Evolutionary conservation across 2,329 filamentous ascomycete genomes (phyloP).

Genomic region (Ascocoryne sarcoides): DNA sequence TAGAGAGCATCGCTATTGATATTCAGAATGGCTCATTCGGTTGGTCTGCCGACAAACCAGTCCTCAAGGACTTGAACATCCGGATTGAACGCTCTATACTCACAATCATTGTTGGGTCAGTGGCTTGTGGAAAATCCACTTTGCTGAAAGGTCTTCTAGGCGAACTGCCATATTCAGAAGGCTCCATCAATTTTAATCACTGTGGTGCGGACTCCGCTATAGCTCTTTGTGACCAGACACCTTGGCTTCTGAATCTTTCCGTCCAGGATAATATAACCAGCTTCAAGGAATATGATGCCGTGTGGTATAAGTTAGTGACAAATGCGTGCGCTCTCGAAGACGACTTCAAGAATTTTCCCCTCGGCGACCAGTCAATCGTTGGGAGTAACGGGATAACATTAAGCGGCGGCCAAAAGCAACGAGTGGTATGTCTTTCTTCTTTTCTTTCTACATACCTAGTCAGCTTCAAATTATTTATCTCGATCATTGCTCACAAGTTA

Average conservation of each 20-base stretch:
- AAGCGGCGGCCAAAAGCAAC: conserved; percentile 22
- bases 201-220: conserved; percentile 6
- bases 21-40: neutral
- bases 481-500: conserved; percentile 24
- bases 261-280: conserved; percentile 34
- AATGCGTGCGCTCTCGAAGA: conserved; percentile 54
- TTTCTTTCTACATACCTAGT: neutral
- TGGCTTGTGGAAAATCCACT: conserved; percentile 25
- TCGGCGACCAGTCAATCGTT: conserved; percentile 18
- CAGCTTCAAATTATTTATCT: neutral
- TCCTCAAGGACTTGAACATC: neutral
- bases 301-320: conserved; percentile 55
- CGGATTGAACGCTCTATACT: neutral
- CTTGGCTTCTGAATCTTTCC: conserved; percentile 36
- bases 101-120: conserved; percentile 24
- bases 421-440: conserved; percentile 13
- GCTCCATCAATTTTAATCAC: conserved; percentile 13
- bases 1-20: neutral
- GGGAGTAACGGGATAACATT: conserved; percentile 26
- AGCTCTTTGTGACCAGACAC: conserved; percentile 36
- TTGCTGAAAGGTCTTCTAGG: conserved; percentile 20
- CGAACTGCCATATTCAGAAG: conserved; percentile 15
- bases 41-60: neutral
- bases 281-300: conserved; percentile 12
- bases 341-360: conserved; percentile 37